These are phyloP conservation scores for Bathelium albidoporum DNA, from an alignment of 495 filamentous ascomycete genomes.

Conservation along the genomic window DNA sequence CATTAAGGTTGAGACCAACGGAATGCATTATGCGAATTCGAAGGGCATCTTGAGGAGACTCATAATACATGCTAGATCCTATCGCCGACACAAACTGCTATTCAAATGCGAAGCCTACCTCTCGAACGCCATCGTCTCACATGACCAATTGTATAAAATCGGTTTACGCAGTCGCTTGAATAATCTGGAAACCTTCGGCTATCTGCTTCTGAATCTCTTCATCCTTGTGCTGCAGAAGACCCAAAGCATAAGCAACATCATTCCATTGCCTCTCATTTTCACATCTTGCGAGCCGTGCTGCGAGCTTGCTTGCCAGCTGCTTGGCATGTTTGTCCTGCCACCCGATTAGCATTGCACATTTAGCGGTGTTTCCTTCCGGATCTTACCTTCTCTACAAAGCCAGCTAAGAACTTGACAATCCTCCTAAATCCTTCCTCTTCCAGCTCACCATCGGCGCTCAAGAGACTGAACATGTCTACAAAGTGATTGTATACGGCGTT, in stretches of 20 bases:
- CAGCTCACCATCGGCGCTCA: constrained; percentile 70
- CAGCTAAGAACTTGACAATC: constrained; percentile 85
- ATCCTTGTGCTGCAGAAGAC: constrained; percentile 88
- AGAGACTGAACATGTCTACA: constrained; percentile 93
- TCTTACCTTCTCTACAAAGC: constrained; percentile 92
- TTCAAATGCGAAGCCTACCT: neutral
- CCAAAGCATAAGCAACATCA: constrained; percentile 86
- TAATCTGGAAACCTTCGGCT: constrained; percentile 72
- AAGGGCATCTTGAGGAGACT: no score
- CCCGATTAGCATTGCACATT: constrained; percentile 8
- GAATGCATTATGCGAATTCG: no score
- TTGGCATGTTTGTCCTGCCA: constrained; percentile 94
- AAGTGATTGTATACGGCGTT: constrained; percentile 99
- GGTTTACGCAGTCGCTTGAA: constrained; percentile 52
- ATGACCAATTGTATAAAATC: neutral
- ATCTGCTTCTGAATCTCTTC: constrained; percentile 88
- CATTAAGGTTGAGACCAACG: neutral
- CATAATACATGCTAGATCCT: no score
- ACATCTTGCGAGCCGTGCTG: constrained; percentile 73
- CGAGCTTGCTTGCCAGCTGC: constrained; percentile 86
- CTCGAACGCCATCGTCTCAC: neutral
- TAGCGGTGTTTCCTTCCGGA: neutral
- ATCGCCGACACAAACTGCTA: neutral
- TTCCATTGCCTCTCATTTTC: constrained; percentile 94
- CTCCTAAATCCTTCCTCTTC: constrained; percentile 73